Conservation (phyloP, 805 yeast species). For the Yarrowia sp. region DNA sequence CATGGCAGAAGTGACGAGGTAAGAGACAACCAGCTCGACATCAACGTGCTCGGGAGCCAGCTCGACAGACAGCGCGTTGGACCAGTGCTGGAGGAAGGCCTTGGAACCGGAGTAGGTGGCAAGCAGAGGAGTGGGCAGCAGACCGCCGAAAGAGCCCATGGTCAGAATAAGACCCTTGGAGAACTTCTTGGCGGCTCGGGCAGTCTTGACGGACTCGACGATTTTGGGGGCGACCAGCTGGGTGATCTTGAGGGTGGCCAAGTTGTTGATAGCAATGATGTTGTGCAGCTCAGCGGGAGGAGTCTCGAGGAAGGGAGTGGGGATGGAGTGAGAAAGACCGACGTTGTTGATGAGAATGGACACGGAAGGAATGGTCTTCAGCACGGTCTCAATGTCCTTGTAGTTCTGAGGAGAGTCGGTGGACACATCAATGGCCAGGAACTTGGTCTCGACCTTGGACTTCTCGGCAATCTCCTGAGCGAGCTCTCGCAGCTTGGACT, state of each 20-base stretch:
- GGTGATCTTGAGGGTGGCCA: conserved; percentile 80
- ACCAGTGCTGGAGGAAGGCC: conserved; percentile 93
- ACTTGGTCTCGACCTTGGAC: conserved; percentile 60
- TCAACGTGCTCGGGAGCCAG: conserved; percentile 67
- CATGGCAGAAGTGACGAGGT: conserved; percentile 92
- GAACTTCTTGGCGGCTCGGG: conserved; percentile 34
- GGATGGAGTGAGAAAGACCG: conserved; percentile 91
- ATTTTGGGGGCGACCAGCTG: conserved; percentile 75
- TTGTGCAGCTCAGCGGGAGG: conserved; percentile 66
- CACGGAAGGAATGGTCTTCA: conserved; percentile 52
- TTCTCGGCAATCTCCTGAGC: conserved; percentile 61
- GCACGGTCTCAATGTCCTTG: conserved; percentile 47
- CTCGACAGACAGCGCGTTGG: conserved; percentile 83
- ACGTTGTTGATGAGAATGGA: conserved; percentile 86
- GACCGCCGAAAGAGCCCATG: conserved; percentile 97
- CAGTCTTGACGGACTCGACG: conserved; percentile 48
- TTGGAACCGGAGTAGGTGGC: conserved; percentile 96
- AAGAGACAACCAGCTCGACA: conserved; percentile 80
- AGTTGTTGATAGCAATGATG: conserved; percentile 81
- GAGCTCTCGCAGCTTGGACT: conserved; percentile 65
- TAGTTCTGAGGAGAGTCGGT: conserved; percentile 60
- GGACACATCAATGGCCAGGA: conserved; percentile 77
- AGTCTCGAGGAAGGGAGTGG: conserved; percentile 88
- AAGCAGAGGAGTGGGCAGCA: conserved; percentile 85
- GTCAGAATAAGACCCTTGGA: conserved; percentile 70